These are phyloP conservation scores for Vigna radiata DNA, from an alignment of 306 rosid genomes.

Conservation along the genomic window DNA sequence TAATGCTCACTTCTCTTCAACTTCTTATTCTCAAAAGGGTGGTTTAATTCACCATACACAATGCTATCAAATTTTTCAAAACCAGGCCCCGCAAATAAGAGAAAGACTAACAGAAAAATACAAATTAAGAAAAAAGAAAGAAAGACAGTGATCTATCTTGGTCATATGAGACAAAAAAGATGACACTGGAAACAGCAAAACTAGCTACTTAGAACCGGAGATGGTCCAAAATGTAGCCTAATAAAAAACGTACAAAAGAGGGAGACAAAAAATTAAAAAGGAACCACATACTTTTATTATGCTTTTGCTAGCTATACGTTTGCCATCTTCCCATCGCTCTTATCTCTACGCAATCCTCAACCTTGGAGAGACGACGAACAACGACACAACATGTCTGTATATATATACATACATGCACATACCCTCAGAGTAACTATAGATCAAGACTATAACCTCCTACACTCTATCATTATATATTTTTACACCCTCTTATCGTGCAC, in stretches of 20 bases:
- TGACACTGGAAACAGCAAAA: constrained; percentile 49
- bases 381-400: background rate
- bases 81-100: background rate
- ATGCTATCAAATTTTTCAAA: no score
- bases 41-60: no score
- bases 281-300: constrained; percentile 33
- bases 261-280: constrained; percentile 22
- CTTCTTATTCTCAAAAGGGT: no score
- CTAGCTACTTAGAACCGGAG: constrained; percentile 38
- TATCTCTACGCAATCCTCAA: constrained; percentile 37
- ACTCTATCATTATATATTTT: background rate
- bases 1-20: constrained; percentile 13
- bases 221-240: constrained; percentile 51
- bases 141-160: constrained; percentile 45
- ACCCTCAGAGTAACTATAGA: constrained; percentile 19
- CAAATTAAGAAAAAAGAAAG: constrained; percentile 33
- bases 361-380: constrained; percentile 23
- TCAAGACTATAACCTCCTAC: constrained; percentile 15
- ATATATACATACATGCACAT: background rate
- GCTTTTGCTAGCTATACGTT: constrained; percentile 35
- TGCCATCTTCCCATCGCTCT: constrained; percentile 33
- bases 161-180: constrained; percentile 46
- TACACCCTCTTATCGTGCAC: constrained; percentile 51
- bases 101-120: constrained; percentile 8
- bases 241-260: constrained; percentile 31